Percentiles rank a stretch among this genome's conserved stretches.
phyloP scores from a whole-genome alignment of 2,329 filamentous ascomycete genomes.

The Pseudogymnoascus sp. region DNA sequence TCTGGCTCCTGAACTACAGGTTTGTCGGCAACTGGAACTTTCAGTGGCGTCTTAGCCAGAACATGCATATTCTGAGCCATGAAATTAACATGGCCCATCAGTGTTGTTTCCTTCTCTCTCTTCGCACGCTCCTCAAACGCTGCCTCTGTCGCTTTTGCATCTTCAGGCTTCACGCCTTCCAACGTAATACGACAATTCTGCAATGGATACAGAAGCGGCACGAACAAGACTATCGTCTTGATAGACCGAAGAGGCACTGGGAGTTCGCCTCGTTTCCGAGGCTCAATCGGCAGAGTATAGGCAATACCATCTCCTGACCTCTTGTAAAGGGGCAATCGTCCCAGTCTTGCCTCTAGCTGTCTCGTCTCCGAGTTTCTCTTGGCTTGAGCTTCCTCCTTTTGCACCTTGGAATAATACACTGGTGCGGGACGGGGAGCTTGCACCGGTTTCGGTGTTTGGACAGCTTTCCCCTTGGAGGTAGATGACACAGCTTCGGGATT shows the following conservation, averaged over 20 bases:
- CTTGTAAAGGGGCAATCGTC: slow-evolving; percentile 58
- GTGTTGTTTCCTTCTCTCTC: slow-evolving; percentile 50
- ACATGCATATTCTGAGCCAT: slow-evolving; percentile 63
- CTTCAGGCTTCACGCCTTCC: slow-evolving; percentile 53
- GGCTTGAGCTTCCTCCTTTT: slow-evolving; percentile 56
- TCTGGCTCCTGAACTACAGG: slow-evolving; percentile 15
- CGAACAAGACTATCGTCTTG: slow-evolving; percentile 59
- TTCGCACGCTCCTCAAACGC: slow-evolving; percentile 55
- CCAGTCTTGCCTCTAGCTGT: slow-evolving; percentile 70
- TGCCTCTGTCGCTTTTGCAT: slow-evolving; percentile 57
- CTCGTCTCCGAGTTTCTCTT: slow-evolving; percentile 59
- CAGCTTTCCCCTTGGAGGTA: slow-evolving; percentile 4
- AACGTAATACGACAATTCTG: slow-evolving; percentile 60
- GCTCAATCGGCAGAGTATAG: slow-evolving; percentile 65
- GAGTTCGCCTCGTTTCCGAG: slow-evolving; percentile 53
- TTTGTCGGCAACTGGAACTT: slow-evolving; percentile 21
- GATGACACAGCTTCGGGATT: slow-evolving; percentile 14
- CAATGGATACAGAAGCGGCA: slow-evolving; percentile 67
- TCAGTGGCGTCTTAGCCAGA: slow-evolving; percentile 51
- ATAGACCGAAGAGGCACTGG: slow-evolving; percentile 55
- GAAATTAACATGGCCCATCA: slow-evolving; percentile 72
- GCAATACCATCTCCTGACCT: slow-evolving; percentile 63
- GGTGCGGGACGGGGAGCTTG: slow-evolving; percentile 13
- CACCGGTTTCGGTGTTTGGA: slow-evolving; percentile 36
- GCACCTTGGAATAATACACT: slow-evolving; percentile 45